A percentile compares a stretch with the other conserved stretches of the same genome.
Evolutionary conservation across 306 rosid species (phyloP).

Genomic region (Pterocarpus santalinus): DNA sequence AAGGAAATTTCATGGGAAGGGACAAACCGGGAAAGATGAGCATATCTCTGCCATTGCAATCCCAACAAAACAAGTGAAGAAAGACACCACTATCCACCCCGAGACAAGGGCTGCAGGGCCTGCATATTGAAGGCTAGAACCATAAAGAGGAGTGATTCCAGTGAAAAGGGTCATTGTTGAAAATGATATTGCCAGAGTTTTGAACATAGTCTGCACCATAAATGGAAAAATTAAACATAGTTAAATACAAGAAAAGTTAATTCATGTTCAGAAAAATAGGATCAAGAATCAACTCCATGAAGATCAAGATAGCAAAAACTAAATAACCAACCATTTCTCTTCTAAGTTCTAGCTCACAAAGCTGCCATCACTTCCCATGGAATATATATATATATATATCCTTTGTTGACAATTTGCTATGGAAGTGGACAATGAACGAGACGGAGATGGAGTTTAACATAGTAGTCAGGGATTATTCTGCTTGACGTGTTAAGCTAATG

Average conservation of each 20-base stretch:
- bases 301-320: not conserved
- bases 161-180: conserved; percentile 90
- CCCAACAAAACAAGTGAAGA: conserved; percentile 93
- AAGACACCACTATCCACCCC: conserved; percentile 88
- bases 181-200: conserved; percentile 89
- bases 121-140: conserved; percentile 80
- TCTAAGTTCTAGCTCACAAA: conserved; percentile 67
- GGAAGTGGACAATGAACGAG: conserved; percentile 9
- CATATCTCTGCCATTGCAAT: conserved; percentile 94
- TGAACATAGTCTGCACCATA: conserved; percentile 79
- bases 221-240: not conserved
- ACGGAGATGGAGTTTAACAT: not conserved
- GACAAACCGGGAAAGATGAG: conserved; percentile 85
- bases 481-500: too few species aligned
- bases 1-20: conserved; percentile 6
- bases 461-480: too few species aligned
- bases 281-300: conserved; percentile 29
- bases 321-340: conserved; percentile 70
- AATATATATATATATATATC: conserved; percentile 9
- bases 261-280: not conserved
- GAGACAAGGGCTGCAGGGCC: conserved; percentile 92
- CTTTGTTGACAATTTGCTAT: conserved; percentile 7
- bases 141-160: conserved; percentile 93
- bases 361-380: not conserved
- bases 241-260: conserved; percentile 2